Percentiles rank a stretch among this genome's conserved stretches.
These are phyloP conservation scores for Centaurea solstitialis DNA, from an alignment of 129 eudicot genomes.

Conservation along the genomic window DNA sequence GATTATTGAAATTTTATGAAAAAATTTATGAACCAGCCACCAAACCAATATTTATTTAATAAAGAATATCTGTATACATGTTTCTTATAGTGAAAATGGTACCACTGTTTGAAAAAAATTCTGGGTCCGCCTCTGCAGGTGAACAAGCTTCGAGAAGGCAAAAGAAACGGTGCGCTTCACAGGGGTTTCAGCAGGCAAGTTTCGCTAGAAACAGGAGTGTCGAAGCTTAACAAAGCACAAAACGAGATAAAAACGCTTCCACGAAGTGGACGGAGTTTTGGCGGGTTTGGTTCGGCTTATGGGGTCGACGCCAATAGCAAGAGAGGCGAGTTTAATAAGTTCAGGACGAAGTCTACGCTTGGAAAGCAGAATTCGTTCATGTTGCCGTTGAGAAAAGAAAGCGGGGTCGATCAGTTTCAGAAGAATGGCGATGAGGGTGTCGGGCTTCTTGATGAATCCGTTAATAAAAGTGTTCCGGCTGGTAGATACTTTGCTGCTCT, in stretches of 20 bases:
- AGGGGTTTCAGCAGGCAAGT: conserved; percentile 68
- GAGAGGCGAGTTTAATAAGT: conserved; percentile 68
- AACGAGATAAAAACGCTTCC: conserved; percentile 44
- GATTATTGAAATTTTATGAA: too few relatives aligned
- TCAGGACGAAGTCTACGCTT: conserved; percentile 75
- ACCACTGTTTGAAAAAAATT: too few relatives aligned
- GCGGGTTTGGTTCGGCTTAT: conserved; percentile 60
- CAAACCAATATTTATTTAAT: too few relatives aligned
- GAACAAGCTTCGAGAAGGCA: conserved; percentile 41
- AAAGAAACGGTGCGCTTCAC: conserved; percentile 17
- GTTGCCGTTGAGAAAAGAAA: conserved; percentile 60
- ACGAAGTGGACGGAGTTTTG: conserved; percentile 83
- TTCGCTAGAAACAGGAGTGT: conserved; percentile 74
- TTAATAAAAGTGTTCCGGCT: conserved; percentile 85
- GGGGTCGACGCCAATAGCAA: conserved; percentile 35
- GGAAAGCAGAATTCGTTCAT: conserved; percentile 66
- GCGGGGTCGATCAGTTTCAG: conserved; percentile 46
- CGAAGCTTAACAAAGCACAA: conserved; percentile 57
- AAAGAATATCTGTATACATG: too few relatives aligned
- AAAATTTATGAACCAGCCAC: too few relatives aligned
- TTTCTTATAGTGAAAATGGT: too few relatives aligned
- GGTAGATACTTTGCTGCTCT: conserved; percentile 99
- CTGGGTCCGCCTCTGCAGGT: background rate
- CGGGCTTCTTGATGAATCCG: conserved; percentile 50
- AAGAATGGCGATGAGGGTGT: conserved; percentile 23